A percentile compares a stretch with the other conserved stretches of the same genome.
phyloP scores from a whole-genome alignment of 2,329 filamentous ascomycete genomes.

The Didymella glomerata region DNA sequence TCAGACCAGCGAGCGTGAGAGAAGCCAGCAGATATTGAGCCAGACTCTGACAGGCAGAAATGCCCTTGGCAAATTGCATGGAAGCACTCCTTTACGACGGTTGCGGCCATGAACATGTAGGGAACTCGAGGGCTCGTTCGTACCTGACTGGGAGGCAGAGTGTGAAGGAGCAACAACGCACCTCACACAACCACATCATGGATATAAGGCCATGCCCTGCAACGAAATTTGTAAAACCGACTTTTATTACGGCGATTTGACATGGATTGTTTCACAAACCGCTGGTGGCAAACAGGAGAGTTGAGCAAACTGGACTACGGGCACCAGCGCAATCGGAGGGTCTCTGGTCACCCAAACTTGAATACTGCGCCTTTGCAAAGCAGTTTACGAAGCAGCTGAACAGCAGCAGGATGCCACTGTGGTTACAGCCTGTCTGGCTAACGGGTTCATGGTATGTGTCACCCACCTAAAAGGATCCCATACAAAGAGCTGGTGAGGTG shows the following conservation, averaged over 20 bases:
- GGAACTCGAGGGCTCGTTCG: constrained; percentile 23
- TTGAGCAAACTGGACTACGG: neutral
- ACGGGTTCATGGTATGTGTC: constrained; percentile 25
- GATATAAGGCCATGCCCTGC: neutral
- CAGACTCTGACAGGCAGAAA: constrained; percentile 35
- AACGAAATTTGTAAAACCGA: neutral
- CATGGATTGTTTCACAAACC: neutral
- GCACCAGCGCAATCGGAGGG: neutral
- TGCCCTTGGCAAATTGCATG: constrained; percentile 39
- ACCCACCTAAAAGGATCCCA: constrained; percentile 15
- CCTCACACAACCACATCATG: neutral
- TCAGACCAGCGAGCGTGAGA: constrained; percentile 36
- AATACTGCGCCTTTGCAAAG: neutral
- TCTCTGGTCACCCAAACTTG: neutral
- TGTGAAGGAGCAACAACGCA: neutral
- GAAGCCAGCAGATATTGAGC: constrained; percentile 41
- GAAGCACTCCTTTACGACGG: constrained; percentile 29
- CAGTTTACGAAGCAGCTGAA: constrained; percentile 4
- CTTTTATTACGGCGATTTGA: neutral
- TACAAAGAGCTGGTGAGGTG: constrained; percentile 20
- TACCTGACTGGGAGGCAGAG: constrained; percentile 15
- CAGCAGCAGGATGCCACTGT: constrained; percentile 7
- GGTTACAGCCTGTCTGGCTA: constrained; percentile 1
- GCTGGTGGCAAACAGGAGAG: neutral
- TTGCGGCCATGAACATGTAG: constrained; percentile 28